Evolutionary conservation across 805 yeast species (phyloP).

Genomic region (Lipomyces starkeyi): DNA sequence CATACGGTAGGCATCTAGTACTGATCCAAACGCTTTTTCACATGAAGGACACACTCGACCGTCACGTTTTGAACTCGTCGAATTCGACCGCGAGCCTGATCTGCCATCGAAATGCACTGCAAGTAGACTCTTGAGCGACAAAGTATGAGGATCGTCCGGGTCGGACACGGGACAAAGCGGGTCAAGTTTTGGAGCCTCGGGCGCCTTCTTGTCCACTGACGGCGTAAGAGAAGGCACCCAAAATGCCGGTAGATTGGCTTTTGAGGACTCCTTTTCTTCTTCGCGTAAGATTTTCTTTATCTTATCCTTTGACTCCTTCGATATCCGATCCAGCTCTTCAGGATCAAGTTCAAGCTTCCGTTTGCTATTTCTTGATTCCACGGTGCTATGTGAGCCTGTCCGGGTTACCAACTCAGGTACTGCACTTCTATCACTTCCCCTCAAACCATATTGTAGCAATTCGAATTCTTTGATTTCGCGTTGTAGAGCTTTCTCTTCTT

Average conservation of each 20-base stretch:
- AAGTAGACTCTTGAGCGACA: conserved; percentile 26
- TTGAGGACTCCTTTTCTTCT: conserved; percentile 1
- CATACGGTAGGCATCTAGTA: conserved; percentile 33
- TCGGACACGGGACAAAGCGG: conserved; percentile 36
- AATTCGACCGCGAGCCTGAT: conserved; percentile 1
- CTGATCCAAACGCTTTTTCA: conserved; percentile 28
- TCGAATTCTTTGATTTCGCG: conserved; percentile 29
- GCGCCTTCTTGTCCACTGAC: conserved; percentile 3
- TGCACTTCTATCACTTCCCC: too few species aligned
- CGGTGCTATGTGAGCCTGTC: background rate
- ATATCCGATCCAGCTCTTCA: conserved; percentile 6
- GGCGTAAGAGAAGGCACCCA: conserved; percentile 25
- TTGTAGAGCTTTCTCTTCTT: conserved; percentile 13
- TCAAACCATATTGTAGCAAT: conserved; percentile 25
- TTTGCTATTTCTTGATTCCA: background rate
- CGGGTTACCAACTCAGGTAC: background rate
- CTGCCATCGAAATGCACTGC: conserved; percentile 24
- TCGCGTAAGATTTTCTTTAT: background rate
- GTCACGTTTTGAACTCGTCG: background rate
- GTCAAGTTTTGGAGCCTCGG: conserved; percentile 13
- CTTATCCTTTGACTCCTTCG: conserved; percentile 8
- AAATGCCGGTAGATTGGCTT: conserved; percentile 9
- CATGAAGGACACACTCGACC: conserved; percentile 37
- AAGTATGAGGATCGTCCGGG: conserved; percentile 19
- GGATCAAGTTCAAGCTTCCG: conserved; percentile 16